These are phyloP conservation scores for Dendrocalamus latiflorus DNA, from an alignment of 202 grass and related monocot species.

Conservation along the genomic window DNA sequence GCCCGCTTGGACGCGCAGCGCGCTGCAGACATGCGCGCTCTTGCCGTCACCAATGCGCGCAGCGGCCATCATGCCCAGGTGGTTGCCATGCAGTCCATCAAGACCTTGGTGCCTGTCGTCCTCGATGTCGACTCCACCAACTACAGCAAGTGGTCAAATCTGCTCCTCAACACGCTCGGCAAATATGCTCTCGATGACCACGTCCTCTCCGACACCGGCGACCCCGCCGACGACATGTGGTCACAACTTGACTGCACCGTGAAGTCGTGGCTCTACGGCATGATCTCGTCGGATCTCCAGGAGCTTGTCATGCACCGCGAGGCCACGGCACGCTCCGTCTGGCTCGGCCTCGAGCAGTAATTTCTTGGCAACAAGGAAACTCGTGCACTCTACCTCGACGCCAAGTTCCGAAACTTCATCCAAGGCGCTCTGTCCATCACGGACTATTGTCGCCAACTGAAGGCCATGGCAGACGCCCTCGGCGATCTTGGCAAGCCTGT, in stretches of 20 bases:
- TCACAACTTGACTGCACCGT: background rate
- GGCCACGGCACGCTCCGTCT: background rate
- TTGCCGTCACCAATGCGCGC: background rate
- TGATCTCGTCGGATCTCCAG: background rate
- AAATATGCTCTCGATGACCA: background rate
- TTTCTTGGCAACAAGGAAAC: background rate
- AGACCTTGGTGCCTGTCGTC: background rate
- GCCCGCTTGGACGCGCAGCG: background rate
- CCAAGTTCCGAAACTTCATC: background rate
- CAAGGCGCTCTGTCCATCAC: background rate
- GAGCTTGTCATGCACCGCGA: background rate
- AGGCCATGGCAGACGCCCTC: background rate
- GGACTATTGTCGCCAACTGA: background rate
- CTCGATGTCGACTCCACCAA: background rate
- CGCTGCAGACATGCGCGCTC: background rate
- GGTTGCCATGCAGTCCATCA: background rate
- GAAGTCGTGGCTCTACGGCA: background rate
- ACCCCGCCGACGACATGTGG: background rate
- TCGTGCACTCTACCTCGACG: background rate
- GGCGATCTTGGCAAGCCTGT: background rate
- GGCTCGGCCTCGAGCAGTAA: background rate
- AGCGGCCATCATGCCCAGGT: background rate
- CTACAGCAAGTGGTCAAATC: background rate
- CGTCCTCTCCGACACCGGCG: background rate
- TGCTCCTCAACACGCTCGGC: background rate